Evolutionary conservation across 805 yeast genomes (phyloP).

Genomic region (Pichia cabralensis): DNA sequence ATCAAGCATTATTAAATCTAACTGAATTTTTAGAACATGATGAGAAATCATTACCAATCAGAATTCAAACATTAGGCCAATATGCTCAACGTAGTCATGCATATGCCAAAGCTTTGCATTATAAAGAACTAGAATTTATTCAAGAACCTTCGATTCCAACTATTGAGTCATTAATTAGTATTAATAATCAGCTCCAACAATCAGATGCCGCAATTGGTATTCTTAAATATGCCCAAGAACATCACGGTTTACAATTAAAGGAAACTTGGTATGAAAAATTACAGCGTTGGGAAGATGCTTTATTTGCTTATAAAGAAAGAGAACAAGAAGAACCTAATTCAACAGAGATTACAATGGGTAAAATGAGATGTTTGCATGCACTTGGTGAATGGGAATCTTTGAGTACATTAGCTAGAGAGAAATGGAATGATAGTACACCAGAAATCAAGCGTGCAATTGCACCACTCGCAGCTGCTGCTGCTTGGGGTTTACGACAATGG

Average conservation of each 20-base stretch:
- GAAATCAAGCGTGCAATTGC: constrained; percentile 80
- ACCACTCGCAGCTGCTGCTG: constrained; percentile 96
- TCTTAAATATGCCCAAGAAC: constrained; percentile 85
- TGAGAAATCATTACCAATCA: constrained; percentile 85
- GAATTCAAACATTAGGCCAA: constrained; percentile 81
- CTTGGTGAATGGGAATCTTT: constrained; percentile 98
- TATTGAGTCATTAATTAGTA: constrained; percentile 82
- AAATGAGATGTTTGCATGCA: constrained; percentile 96
- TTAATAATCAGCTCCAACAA: constrained; percentile 91
- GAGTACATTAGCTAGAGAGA: constrained; percentile 72
- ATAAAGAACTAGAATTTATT: constrained; percentile 88
- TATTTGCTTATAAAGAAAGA: constrained; percentile 78
- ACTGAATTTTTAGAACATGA: constrained; percentile 98
- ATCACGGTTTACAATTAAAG: constrained; percentile 81
- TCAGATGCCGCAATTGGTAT: constrained; percentile 98
- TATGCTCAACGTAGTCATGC: constrained; percentile 96
- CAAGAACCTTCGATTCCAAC: constrained; percentile 89
- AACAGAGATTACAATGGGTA: constrained; percentile 90
- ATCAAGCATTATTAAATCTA: constrained; percentile 77
- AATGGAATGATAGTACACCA: constrained; percentile 68
- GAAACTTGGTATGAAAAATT: constrained; percentile 97
- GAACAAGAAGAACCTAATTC: constrained; percentile 56
- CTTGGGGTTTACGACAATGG: constrained; percentile 98
- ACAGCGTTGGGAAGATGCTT: constrained; percentile 97
- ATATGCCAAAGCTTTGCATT: constrained; percentile 93